A percentile compares a stretch with the other conserved stretches of the same genome.
phyloP scores from a whole-genome alignment of 257 asterid species.

The Solanum pennellii region DNA sequence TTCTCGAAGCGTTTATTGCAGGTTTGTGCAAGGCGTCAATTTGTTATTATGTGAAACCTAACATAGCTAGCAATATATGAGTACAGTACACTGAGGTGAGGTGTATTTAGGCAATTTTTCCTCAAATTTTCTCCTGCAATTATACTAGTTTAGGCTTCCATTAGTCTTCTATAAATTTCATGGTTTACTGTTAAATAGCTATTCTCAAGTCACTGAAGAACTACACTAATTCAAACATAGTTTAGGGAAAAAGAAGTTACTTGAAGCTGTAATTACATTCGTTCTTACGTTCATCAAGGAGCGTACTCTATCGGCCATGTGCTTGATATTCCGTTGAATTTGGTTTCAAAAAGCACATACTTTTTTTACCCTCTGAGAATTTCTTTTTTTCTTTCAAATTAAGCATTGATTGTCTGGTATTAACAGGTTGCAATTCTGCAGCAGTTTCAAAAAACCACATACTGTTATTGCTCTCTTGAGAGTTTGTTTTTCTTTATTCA shows the following conservation, averaged over 20 bases:
- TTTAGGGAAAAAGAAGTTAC: background rate
- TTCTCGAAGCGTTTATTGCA: slow-evolving; percentile 88
- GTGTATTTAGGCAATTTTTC: background rate
- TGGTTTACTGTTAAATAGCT: background rate
- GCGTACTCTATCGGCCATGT: background rate
- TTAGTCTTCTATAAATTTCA: background rate
- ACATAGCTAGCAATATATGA: background rate
- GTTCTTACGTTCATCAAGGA: background rate
- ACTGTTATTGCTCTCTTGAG: background rate
- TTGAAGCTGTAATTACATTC: background rate
- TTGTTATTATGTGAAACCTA: background rate
- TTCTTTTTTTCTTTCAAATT: background rate
- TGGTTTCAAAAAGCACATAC: background rate
- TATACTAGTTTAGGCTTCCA: background rate
- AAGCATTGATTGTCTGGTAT: background rate
- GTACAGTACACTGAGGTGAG: background rate
- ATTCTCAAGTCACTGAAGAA: background rate
- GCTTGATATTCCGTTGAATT: background rate
- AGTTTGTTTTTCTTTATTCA: background rate
- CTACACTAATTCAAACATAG: background rate
- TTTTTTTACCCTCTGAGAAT: background rate
- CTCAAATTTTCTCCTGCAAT: background rate
- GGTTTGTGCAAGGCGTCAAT: slow-evolving; percentile 27
- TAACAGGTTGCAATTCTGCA: slow-evolving; percentile 73
- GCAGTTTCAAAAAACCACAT: slow-evolving; percentile 10